Evolutionary conservation across 345 rosid genomes (phyloP), one percentile per base, ranked within the genome.

Genomic region (Eucalyptus sp.): DNA sequence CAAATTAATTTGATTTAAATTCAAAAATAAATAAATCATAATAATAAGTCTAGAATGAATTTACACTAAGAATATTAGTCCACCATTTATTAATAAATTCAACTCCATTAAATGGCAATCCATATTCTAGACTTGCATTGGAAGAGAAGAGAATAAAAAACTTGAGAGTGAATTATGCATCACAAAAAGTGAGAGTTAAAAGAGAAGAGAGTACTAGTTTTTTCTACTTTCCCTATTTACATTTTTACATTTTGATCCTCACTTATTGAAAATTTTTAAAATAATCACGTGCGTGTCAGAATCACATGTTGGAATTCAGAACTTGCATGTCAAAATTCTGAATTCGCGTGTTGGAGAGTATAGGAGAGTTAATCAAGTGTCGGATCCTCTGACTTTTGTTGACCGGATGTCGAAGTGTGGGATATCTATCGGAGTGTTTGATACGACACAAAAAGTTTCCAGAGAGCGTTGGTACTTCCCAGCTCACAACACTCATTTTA

Each of bases 351-450:
- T 52, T 4, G 0, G 9, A 52, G 1, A 51, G 8, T 51, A 0
- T 51, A 0, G 20, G 3, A 51, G 20, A 51, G 54, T 51, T 51
- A 0, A 16, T 2, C 2, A 16, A 51, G 2, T 51, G 8, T 16
- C 0, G 8, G 0, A 51, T 51, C 6, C 6, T 16, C 0, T 0
- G 0, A 51, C 4, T 6, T 51, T 2, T 16, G 1, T 51, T 51
- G 1, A 51, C 4, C 2, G 0, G 17, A 51, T 51, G 54, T 51
- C 4, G 0, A 50, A 51, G 54, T 51, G 4, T 16, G 8, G 54
- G 1, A 51, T 0, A 50, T 1, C 0, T 1, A 0, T 50, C 0
- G 8, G 0, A 15, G 7, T 15, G 4, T 11, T 0, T 2, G 13
- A 48, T 0, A 48, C 0, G 3, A 50, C 2, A 50, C 1, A 2